Evolutionary conservation across 1,139 yeast genomes (phyloP).

Genomic region (Diutina scorzettiae): DNA sequence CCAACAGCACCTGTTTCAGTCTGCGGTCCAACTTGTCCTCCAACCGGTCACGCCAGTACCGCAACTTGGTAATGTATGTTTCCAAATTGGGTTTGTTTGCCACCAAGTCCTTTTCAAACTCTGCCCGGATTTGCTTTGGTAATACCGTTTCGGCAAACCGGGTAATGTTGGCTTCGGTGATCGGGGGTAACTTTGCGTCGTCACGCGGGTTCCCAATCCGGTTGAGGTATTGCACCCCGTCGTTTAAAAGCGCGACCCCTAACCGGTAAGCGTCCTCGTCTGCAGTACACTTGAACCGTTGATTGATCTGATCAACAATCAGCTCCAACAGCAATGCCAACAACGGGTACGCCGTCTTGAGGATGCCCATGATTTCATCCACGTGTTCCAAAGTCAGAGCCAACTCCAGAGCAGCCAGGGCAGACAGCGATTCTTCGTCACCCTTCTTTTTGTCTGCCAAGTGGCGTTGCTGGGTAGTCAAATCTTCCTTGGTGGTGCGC

Average conservation of each 20-base stretch:
- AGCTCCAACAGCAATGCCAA: conserved; percentile 89
- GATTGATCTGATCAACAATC: conserved; percentile 88
- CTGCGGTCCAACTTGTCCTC: conserved; percentile 86
- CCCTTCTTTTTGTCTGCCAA: conserved; percentile 16
- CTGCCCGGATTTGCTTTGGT: conserved; percentile 82
- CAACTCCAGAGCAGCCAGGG: conserved; percentile 11
- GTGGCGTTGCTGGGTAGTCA: conserved; percentile 77
- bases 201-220: conserved; percentile 78
- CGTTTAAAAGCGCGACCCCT: conserved; percentile 84
- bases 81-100: conserved; percentile 82
- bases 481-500: conserved; percentile 90
- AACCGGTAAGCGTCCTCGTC: conserved; percentile 95
- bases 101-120: conserved; percentile 87
- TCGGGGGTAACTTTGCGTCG: conserved; percentile 80
- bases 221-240: conserved; percentile 82
- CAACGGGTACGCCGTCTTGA: conserved; percentile 93
- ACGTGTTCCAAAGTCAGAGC: conserved; percentile 91
- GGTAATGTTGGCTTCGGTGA: conserved; percentile 81
- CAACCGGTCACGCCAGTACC: conserved; percentile 87
- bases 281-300: conserved; percentile 85
- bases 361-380: conserved; percentile 87
- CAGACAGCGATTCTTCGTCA: not conserved
- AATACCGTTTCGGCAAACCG: conserved; percentile 89
- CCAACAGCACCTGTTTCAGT: conserved; percentile 66
- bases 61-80: conserved; percentile 67